Conservation (phyloP, 805 yeast species). For the Saturnispora diversa region DNA sequence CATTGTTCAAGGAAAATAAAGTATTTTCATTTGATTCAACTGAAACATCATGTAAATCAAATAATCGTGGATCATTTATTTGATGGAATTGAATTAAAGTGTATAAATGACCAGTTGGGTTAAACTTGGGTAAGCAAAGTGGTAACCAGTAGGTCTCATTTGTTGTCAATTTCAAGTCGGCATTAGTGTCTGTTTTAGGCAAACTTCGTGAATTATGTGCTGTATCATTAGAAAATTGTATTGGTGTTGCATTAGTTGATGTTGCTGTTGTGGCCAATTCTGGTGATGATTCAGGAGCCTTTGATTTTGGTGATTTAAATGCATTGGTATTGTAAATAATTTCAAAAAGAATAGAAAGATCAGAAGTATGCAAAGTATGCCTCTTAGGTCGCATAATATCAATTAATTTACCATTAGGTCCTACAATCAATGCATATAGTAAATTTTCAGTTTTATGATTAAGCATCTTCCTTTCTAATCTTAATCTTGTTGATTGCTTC, state of each 20-base stretch:
- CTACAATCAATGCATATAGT: conserved; percentile 68
- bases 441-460: conserved; percentile 44
- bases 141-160: conserved; percentile 89
- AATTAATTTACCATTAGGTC: conserved; percentile 55
- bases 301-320: conserved; percentile 30
- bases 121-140: conserved; percentile 83
- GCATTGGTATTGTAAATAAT: conserved; percentile 56
- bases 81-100: conserved; percentile 63
- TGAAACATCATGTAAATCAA: conserved; percentile 24
- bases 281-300: neutral
- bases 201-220: neutral
- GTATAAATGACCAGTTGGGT: conserved; percentile 79
- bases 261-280: conserved; percentile 5
- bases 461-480: conserved; percentile 48
- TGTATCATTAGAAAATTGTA: no score
- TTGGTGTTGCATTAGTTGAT: neutral
- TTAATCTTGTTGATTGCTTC: conserved; percentile 46
- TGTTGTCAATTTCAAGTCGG: conserved; percentile 21
- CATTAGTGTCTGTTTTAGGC: no score
- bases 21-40: conserved; percentile 3
- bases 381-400: conserved; percentile 66
- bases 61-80: conserved; percentile 26
- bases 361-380: conserved; percentile 76
- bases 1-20: neutral
- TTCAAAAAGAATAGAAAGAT: conserved; percentile 64